Percentiles rank a stretch among this genome's conserved stretches.
Conservation (phyloP, 768 basidiomycete genomes). For the Pholiota conissans region DNA sequence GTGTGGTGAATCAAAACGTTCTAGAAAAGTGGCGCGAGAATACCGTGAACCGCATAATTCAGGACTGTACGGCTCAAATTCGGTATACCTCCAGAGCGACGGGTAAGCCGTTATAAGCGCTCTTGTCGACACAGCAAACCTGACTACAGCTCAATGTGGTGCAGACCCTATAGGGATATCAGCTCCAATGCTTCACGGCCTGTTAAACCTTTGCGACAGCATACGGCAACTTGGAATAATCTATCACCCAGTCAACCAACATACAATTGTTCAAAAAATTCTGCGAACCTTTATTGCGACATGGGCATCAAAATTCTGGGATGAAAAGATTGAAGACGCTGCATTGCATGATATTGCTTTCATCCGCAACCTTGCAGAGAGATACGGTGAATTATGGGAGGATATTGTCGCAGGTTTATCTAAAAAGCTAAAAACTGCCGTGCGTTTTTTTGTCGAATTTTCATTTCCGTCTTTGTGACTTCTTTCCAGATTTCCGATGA, state of each 20-base stretch:
- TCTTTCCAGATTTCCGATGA: conserved; percentile 13
- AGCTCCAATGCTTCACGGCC: conserved; percentile 49
- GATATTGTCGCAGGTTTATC: conserved; percentile 16
- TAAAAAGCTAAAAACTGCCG: conserved; percentile 14
- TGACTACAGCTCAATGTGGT: no score
- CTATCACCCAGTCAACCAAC: conserved; percentile 33
- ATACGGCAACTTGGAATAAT: conserved; percentile 57
- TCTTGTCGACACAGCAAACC: neutral
- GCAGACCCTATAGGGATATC: conserved; percentile 42
- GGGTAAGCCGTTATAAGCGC: conserved; percentile 19
- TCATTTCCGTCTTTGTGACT: neutral
- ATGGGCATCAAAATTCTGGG: conserved; percentile 29
- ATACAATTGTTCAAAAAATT: conserved; percentile 36
- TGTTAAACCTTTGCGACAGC: conserved; percentile 53
- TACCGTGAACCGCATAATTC: conserved; percentile 35
- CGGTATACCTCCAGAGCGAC: conserved; percentile 17
- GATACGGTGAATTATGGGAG: conserved; percentile 32
- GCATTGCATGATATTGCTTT: conserved; percentile 49
- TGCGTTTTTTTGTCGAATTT: conserved; percentile 9
- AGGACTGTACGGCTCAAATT: conserved; percentile 22
- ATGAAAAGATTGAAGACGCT: conserved; percentile 19
- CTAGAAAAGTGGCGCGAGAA: conserved; percentile 55
- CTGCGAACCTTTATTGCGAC: conserved; percentile 38
- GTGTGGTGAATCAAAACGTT: conserved; percentile 42
- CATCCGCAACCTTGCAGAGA: conserved; percentile 40